Evolutionary conservation across 1,284 basidiomycete species (phyloP).

Genomic region (Ceratobasidium sp.): DNA sequence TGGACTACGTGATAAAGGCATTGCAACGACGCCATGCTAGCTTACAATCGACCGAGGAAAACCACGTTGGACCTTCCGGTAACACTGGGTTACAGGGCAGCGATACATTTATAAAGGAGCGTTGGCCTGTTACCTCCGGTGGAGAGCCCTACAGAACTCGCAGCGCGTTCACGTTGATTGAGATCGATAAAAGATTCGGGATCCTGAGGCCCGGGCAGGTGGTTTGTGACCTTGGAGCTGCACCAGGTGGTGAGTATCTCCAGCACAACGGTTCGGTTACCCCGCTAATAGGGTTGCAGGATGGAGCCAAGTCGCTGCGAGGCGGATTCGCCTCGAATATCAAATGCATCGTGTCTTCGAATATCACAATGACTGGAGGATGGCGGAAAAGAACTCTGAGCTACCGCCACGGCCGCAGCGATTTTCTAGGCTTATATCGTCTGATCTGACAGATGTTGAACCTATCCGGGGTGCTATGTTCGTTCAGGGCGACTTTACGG

Average conservation of each 20-base stretch:
- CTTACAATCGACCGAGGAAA: no score
- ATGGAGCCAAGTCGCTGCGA: slow-evolving; percentile 51
- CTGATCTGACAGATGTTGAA: slow-evolving; percentile 77
- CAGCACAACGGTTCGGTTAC: slow-evolving; percentile 60
- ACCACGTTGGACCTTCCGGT: no score
- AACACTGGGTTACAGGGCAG: no score
- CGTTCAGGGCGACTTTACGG: slow-evolving; percentile 81
- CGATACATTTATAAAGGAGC: no score
- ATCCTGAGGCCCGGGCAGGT: slow-evolving; percentile 64
- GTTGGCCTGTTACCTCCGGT: not conserved
- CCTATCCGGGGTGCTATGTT: slow-evolving; percentile 74
- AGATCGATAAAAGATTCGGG: slow-evolving; percentile 55
- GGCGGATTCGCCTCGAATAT: not conserved
- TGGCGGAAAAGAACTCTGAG: not conserved
- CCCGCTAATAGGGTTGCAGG: slow-evolving; percentile 49
- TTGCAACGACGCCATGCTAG: no score
- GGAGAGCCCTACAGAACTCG: not conserved
- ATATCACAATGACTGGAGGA: slow-evolving; percentile 3
- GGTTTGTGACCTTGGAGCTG: slow-evolving; percentile 86
- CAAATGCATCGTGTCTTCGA: slow-evolving; percentile 27
- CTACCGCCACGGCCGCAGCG: slow-evolving; percentile 51
- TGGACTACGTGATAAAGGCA: no score
- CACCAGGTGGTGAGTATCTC: slow-evolving; percentile 84
- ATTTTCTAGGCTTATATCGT: slow-evolving; percentile 72
- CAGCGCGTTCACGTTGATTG: not conserved